Conservation (phyloP, 352 stramenopile genomes). For the Blastocystis sp. region DNA sequence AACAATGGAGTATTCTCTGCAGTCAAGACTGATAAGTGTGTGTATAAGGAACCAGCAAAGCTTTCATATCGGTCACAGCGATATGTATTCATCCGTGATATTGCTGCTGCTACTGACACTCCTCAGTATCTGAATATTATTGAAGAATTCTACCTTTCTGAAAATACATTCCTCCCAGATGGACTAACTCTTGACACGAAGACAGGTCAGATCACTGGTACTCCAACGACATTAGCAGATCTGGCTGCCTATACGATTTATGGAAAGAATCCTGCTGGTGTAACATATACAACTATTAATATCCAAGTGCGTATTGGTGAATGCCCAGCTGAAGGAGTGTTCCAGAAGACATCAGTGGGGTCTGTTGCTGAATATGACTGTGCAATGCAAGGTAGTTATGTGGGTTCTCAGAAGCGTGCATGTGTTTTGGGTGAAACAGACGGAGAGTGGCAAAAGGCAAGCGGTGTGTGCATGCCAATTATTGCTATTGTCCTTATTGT, state of each 20-base stretch:
- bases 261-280: neutral
- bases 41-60: neutral
- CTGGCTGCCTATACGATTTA: neutral
- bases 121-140: neutral
- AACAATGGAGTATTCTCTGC: neutral
- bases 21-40: neutral
- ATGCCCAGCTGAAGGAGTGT: constrained; percentile 2
- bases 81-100: neutral
- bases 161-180: neutral
- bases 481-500: neutral
- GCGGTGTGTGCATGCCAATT: neutral
- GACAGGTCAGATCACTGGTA: constrained; percentile 8
- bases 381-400: neutral
- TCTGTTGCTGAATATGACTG: neutral
- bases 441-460: constrained; percentile 13
- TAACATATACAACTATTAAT: neutral
- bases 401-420: constrained; percentile 2
- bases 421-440: neutral
- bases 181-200: neutral
- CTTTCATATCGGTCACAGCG: neutral
- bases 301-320: neutral
- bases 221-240: neutral
- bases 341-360: neutral
- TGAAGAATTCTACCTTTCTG: neutral
- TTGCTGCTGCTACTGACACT: neutral